Percentiles rank a stretch among this genome's conserved stretches.
Conservation (phyloP, 2,329 filamentous ascomycete species). For the Aspergillus novoparasiticus region DNA sequence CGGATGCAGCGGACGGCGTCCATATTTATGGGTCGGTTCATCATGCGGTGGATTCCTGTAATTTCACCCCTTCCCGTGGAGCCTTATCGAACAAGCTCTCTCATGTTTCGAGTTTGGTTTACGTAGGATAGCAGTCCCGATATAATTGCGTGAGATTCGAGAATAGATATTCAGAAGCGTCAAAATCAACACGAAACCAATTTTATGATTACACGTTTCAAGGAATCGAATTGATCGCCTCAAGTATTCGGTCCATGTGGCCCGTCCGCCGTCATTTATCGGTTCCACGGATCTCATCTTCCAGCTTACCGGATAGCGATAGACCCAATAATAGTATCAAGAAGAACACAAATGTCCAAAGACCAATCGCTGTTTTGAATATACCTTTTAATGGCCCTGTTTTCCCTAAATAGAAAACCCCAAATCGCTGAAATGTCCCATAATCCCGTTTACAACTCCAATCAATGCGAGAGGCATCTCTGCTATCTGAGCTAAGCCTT, state of each 20-base stretch:
- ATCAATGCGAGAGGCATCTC: slow-evolving; percentile 4
- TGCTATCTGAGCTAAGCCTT: slow-evolving; percentile 29
- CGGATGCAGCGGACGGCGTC: neutral
- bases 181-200: neutral
- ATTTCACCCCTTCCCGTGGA: neutral
- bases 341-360: neutral
- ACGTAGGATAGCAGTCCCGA: neutral
- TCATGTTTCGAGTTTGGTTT: neutral
- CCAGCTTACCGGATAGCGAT: neutral
- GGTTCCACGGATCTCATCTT: neutral
- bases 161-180: neutral
- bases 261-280: neutral
- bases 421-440: slow-evolving; percentile 2
- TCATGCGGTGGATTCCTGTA: neutral
- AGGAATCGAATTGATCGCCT: neutral
- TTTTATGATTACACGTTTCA: neutral
- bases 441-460: slow-evolving; percentile 2
- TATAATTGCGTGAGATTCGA: neutral
- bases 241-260: neutral
- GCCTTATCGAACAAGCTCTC: neutral
- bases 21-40: slow-evolving; percentile 1
- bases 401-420: neutral
- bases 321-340: neutral
- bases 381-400: neutral
- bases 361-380: neutral